These are phyloP conservation scores for Grosmannia penicillata DNA, from an alignment of 2,329 filamentous ascomycete genomes.

Conservation along the genomic window DNA sequence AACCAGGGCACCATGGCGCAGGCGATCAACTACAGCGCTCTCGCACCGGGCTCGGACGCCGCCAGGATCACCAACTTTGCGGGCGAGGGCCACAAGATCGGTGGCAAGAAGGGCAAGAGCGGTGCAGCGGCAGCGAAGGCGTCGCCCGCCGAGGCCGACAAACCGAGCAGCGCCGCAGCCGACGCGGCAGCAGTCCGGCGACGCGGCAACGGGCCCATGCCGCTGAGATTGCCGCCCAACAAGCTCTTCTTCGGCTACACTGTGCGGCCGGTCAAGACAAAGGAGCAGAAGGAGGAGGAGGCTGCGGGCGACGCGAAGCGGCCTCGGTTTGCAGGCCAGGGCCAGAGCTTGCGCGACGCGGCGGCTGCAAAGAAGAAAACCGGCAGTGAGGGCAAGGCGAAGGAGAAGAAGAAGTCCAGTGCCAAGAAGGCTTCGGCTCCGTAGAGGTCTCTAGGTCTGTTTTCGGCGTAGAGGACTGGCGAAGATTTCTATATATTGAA, in stretches of 20 bases:
- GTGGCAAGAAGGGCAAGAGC: conserved; percentile 70
- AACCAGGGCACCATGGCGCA: conserved; percentile 90
- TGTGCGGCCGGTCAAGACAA: conserved; percentile 73
- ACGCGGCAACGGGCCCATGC: conserved; percentile 66
- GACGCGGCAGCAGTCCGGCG: conserved; percentile 20
- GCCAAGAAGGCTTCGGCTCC: no score
- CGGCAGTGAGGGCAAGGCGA: conserved; percentile 20
- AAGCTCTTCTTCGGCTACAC: conserved; percentile 97
- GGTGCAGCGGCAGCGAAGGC: conserved; percentile 21
- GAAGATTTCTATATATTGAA: no score
- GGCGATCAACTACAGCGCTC: conserved; percentile 89
- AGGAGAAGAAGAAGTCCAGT: conserved; percentile 34
- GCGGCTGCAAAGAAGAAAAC: conserved; percentile 57
- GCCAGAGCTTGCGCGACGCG: conserved; percentile 52
- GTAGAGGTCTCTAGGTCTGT: no score
- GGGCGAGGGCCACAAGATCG: conserved; percentile 67
- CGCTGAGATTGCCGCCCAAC: conserved; percentile 68
- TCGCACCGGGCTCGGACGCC: conserved; percentile 61
- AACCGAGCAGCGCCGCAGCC: conserved; percentile 49
- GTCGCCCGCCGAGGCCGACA: background rate
- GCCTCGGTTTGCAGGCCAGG: conserved; percentile 71
- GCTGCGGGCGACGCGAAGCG: conserved; percentile 48
- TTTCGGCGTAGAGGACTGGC: no score
- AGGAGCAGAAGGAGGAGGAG: conserved; percentile 54
- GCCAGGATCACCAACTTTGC: conserved; percentile 65